Percentiles rank a stretch among this genome's conserved stretches.
phyloP scores from a whole-genome alignment of 1,284 basidiomycete species.

The Microbotryum saponariae region DNA sequence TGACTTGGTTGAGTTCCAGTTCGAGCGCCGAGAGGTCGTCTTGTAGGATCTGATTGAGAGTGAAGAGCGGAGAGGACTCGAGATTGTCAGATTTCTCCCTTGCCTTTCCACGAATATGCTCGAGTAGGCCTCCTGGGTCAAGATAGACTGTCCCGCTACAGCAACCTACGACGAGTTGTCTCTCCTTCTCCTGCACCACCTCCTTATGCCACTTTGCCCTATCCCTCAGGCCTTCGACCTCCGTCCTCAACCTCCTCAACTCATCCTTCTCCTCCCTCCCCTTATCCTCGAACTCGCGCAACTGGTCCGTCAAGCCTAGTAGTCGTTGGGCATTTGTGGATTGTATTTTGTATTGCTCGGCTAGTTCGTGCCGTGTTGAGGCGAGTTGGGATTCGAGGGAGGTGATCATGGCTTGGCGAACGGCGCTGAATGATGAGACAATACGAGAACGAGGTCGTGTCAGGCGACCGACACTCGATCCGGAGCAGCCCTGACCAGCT shows the following conservation, averaged over 20 bases:
- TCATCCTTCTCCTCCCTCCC: slow-evolving; percentile 68
- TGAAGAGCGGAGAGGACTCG: not conserved
- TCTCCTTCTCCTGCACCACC: slow-evolving; percentile 77
- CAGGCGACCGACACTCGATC: not conserved
- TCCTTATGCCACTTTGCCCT: slow-evolving; percentile 75
- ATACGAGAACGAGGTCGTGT: too few species aligned
- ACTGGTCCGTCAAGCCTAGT: slow-evolving; percentile 83
- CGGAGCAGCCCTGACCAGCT: too few species aligned
- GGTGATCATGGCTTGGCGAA: slow-evolving; percentile 73
- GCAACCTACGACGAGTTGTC: slow-evolving; percentile 32
- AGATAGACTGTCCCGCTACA: not conserved
- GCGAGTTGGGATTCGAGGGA: slow-evolving; percentile 91
- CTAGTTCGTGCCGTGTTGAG: slow-evolving; percentile 77
- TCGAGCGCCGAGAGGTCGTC: slow-evolving; percentile 87
- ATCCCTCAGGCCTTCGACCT: slow-evolving; percentile 60
- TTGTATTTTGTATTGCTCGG: slow-evolving; percentile 90
- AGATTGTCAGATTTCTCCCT: too few species aligned
- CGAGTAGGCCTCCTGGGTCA: too few species aligned
- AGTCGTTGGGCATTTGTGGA: slow-evolving; percentile 83
- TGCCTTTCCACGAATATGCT: not conserved
- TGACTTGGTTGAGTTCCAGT: slow-evolving; percentile 80
- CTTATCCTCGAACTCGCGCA: slow-evolving; percentile 82
- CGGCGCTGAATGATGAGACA: slow-evolving; percentile 51
- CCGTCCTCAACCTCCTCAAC: slow-evolving; percentile 61
- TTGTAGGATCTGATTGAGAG: slow-evolving; percentile 63